Evolutionary conservation across 106 monocot genomes (phyloP), one percentile per base, ranked within the genome.

Genomic region (Acorus gramineus): DNA sequence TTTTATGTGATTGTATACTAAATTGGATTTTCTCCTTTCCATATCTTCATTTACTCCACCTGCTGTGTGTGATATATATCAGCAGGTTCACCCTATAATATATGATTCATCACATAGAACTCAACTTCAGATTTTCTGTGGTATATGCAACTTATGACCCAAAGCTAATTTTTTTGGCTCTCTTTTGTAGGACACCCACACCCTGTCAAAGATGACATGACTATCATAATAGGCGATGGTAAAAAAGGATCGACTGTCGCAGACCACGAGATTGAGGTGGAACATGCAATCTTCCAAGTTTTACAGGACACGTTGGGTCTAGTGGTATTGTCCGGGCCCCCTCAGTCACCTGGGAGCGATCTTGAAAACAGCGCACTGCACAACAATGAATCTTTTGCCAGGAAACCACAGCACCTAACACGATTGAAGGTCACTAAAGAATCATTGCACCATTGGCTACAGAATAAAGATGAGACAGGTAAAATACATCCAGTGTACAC

Each of bases 281-380:
- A 79, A 46, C 73, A 84, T 28, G 79, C 86, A 47, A 74, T 91
- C 57, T 55, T 79, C 59, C 65, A 62, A 57, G 79, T 84, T 64
- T 59, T 91, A n/a, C 72, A 70, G 55, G 73, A 66, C 65, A 79
- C 86, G 64, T 47, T 86, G 51, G 86, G 81, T 4, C 73, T 91
- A 7, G 79, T 71, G 6, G 79, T 90, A 60, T 4, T 63, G 11
- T 57, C 69, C 44, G 86, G 83, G 3, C 69, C 62, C 49, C 13
- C 56, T 43, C 4, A 47, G 46, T 8, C 5, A 52, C 9, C 52
- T 50, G 3, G 11, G 44, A 55, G 9, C 13, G 28, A 28, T 49
- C 11, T 50, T 4, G 43, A 66, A 47, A 46, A 65, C 43, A 11
- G 9, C 66, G 46, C 57, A 11, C 0, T 14, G 28, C 44, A 68